phyloP scores from a whole-genome alignment of 1,284 basidiomycete genomes.

The Fistulina hepatica region DNA sequence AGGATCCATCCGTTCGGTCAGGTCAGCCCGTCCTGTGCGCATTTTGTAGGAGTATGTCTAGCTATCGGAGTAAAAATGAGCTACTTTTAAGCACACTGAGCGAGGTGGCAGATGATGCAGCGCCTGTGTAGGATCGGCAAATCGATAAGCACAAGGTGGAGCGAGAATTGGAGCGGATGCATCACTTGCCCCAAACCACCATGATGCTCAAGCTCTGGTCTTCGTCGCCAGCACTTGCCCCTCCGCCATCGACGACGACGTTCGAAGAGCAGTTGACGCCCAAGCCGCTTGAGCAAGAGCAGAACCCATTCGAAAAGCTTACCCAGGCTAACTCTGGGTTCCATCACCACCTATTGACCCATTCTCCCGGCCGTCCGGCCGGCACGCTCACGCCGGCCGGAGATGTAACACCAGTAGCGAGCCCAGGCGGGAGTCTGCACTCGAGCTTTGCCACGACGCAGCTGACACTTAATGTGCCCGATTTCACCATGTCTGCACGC shows the following conservation, averaged over 20 bases:
- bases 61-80: too few species aligned
- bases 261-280: conserved; percentile 61
- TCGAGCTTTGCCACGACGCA: conserved; percentile 42
- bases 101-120: too few species aligned
- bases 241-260: background rate
- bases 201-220: conserved; percentile 64
- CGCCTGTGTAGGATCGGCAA: too few species aligned
- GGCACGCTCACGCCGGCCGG: conserved; percentile 22
- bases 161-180: conserved; percentile 44
- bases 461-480: conserved; percentile 69
- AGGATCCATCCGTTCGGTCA: too few species aligned
- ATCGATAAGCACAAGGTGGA: too few species aligned
- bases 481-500: conserved; percentile 62
- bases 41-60: too few species aligned
- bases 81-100: too few species aligned
- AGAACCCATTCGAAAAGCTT: conserved; percentile 70
- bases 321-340: conserved; percentile 13
- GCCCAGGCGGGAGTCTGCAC: conserved; percentile 11
- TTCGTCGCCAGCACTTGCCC: too few species aligned
- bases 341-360: conserved; percentile 18
- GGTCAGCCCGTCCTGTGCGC: too few species aligned
- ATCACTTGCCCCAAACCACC: conserved; percentile 28
- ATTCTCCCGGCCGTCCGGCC: conserved; percentile 16
- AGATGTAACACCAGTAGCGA: conserved; percentile 29
- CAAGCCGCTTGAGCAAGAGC: conserved; percentile 39